These are phyloP conservation scores for Takakia lepidozioides DNA, from an alignment of 225 moss, liverwort and hornwort genomes.

Conservation along the genomic window DNA sequence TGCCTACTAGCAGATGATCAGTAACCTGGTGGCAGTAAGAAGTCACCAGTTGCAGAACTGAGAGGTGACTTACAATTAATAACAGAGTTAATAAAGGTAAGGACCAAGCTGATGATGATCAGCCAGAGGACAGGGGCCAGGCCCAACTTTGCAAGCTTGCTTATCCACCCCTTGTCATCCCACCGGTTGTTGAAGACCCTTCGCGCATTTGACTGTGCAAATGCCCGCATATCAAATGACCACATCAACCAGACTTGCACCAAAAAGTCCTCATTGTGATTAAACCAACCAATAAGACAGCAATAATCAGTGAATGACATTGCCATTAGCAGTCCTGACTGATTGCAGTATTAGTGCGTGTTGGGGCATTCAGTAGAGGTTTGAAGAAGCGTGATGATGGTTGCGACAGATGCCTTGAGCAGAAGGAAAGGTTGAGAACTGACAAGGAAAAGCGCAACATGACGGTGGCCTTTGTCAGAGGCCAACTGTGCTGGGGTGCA, in stretches of 20 bases:
- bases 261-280: too few species aligned
- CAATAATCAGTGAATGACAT: too few species aligned
- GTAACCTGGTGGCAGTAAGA: too few species aligned
- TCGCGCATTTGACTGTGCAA: constrained; percentile 61
- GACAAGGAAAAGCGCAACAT: constrained; percentile 88
- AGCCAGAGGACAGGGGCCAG: constrained; percentile 91
- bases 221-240: neutral
- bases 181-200: constrained; percentile 78
- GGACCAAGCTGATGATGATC: constrained; percentile 49
- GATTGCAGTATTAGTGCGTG: too few species aligned
- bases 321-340: too few species aligned
- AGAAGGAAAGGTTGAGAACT: constrained; percentile 7
- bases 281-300: too few species aligned
- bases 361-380: neutral
- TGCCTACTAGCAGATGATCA: too few species aligned
- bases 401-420: neutral
- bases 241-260: constrained; percentile 1
- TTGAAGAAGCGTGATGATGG: neutral
- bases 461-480: constrained; percentile 86
- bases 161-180: constrained; percentile 70
- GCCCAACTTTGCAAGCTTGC: constrained; percentile 78
- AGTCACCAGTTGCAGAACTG: too few species aligned
- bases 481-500: constrained; percentile 77
- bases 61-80: constrained; percentile 70
- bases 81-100: constrained; percentile 63